Percentiles rank a stretch among this genome's conserved stretches.
Conservation (phyloP, 2,329 filamentous ascomycete species). For the Polytolypa hystricis region DNA sequence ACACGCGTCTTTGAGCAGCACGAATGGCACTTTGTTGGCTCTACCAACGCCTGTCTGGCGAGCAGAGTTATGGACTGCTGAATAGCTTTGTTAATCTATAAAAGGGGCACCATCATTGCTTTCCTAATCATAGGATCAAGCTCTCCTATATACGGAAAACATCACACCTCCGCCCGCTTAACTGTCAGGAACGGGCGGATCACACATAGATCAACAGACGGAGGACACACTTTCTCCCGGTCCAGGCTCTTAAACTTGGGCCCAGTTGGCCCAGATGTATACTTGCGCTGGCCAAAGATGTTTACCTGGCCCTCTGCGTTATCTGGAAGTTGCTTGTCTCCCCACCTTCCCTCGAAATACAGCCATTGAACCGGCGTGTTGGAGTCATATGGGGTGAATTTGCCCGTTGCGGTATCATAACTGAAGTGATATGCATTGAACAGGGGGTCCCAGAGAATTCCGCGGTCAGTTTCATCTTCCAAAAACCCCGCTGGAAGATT, state of each 20-base stretch:
- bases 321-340: slow-evolving; percentile 47
- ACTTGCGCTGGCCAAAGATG: slow-evolving; percentile 45
- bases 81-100: no score
- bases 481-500: slow-evolving; percentile 45
- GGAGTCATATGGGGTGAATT: slow-evolving; percentile 39
- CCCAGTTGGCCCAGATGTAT: slow-evolving; percentile 48
- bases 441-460: slow-evolving; percentile 50
- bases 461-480: slow-evolving; percentile 45
- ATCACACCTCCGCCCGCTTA: slow-evolving; percentile 7
- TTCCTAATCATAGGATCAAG: no score
- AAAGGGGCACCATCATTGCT: no score
- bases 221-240: slow-evolving; percentile 46
- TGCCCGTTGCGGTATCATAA: slow-evolving; percentile 33
- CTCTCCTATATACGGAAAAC: no score
- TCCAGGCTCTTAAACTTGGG: slow-evolving; percentile 49
- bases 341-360: slow-evolving; percentile 49
- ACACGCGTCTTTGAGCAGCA: no score
- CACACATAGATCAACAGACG: slow-evolving; percentile 31
- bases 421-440: slow-evolving; percentile 46
- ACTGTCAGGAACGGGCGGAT: slow-evolving; percentile 26
- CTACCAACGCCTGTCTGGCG: no score
- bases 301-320: slow-evolving; percentile 31
- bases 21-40: no score
- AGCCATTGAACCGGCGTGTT: slow-evolving; percentile 44
- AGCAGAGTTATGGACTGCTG: no score